Conservation (phyloP, 768 basidiomycete species). For the Epithele typhae region DNA sequence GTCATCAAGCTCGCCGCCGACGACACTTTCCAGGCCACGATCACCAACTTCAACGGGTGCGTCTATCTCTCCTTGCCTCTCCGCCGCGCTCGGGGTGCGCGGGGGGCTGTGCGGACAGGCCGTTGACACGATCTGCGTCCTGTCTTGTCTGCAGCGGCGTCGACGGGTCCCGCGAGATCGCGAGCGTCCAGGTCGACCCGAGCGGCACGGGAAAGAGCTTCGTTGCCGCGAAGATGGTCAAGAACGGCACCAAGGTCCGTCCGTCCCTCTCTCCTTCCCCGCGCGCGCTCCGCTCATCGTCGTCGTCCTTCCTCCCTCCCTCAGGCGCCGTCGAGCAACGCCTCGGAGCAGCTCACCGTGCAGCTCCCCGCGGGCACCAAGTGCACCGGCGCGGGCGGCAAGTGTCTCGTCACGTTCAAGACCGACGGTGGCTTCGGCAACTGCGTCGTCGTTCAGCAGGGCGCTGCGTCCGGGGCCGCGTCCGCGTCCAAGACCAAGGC, state of each 20-base stretch:
- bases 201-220: constrained; percentile 30
- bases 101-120: not conserved
- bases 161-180: constrained; percentile 46
- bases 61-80: too few species aligned
- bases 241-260: constrained; percentile 46
- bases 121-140: too few species aligned
- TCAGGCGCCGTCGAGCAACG: constrained; percentile 35
- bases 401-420: constrained; percentile 49
- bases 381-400: constrained; percentile 43
- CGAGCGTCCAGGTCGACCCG: constrained; percentile 39
- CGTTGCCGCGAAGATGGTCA: constrained; percentile 35
- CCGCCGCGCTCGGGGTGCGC: not conserved
- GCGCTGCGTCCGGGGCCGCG: constrained; percentile 7
- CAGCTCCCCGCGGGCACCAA: constrained; percentile 44
- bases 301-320: not conserved
- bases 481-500: constrained; percentile 4
- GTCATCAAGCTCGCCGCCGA: constrained; percentile 26
- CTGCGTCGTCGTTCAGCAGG: constrained; percentile 43
- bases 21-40: constrained; percentile 37
- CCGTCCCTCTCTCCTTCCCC: too few species aligned
- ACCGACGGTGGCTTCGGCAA: constrained; percentile 51
- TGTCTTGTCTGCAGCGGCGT: constrained; percentile 30
- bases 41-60: constrained; percentile 46
- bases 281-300: not conserved
- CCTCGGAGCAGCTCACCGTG: constrained; percentile 38